Percentiles rank a stretch among this genome's conserved stretches.
Evolutionary conservation across 257 asterid species (phyloP).

Genomic region (Primulina tabacum): DNA sequence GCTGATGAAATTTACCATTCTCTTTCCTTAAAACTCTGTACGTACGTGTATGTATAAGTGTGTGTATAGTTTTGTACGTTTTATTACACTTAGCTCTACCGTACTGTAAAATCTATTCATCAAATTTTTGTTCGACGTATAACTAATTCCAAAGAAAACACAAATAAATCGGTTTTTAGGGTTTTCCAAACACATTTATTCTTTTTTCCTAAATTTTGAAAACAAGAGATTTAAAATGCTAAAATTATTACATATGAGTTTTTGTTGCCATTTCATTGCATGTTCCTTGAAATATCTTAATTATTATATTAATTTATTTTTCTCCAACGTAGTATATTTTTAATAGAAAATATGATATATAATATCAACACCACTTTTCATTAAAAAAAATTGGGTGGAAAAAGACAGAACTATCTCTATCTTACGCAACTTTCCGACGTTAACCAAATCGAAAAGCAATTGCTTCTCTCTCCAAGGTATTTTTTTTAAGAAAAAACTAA

Average conservation of each 20-base stretch:
- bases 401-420: slow-evolving; percentile 31
- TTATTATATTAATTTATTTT: background rate
- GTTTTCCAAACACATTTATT: too few relatives aligned
- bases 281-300: background rate
- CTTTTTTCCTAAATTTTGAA: too few relatives aligned
- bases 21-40: slow-evolving; percentile 11
- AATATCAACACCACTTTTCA: background rate
- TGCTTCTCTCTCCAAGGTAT: background rate
- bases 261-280: too few relatives aligned
- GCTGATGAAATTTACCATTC: slow-evolving; percentile 9
- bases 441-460: slow-evolving; percentile 42
- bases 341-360: too few relatives aligned
- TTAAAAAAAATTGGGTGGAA: background rate
- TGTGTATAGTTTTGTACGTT: background rate
- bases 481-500: background rate
- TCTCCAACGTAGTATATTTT: background rate
- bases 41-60: background rate
- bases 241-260: too few relatives aligned
- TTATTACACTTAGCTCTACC: background rate
- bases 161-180: too few relatives aligned
- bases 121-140: too few relatives aligned
- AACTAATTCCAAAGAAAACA: too few relatives aligned
- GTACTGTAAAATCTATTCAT: background rate
- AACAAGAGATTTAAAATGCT: too few relatives aligned
- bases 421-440: slow-evolving; percentile 40